Percentiles rank a stretch among this genome's conserved stretches.
These are phyloP conservation scores for Colletotrichum filicis DNA, from an alignment of 2,329 filamentous ascomycete genomes.

Conservation along the genomic window DNA sequence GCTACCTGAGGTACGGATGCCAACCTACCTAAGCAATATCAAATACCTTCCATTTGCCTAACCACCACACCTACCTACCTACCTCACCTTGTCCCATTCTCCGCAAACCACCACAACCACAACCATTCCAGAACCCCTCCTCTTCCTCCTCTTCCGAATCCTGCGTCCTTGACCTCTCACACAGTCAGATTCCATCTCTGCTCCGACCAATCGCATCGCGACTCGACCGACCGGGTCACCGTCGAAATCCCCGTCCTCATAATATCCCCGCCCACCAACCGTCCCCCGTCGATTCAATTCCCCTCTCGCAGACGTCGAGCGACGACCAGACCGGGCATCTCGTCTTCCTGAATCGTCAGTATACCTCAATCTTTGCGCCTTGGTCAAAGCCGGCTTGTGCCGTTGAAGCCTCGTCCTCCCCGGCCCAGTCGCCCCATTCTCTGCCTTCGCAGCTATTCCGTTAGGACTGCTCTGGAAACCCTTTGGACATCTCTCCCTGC, in stretches of 20 bases:
- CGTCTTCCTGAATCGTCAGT: not conserved
- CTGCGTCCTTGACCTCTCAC: not conserved
- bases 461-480: not conserved
- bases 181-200: not conserved
- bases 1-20: not conserved
- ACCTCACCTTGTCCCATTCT: not conserved
- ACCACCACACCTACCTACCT: not conserved
- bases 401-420: not conserved
- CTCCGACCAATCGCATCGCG: constrained; percentile 2
- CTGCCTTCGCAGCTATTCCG: not conserved
- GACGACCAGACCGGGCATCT: not conserved
- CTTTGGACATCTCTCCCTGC: not conserved
- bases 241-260: constrained; percentile 6
- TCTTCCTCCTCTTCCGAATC: not conserved
- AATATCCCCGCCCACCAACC: not conserved
- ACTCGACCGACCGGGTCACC: constrained; percentile 9
- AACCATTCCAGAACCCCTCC: not conserved
- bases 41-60: constrained; percentile 7
- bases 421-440: not conserved
- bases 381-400: not conserved
- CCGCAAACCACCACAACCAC: not conserved
- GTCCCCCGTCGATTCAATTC: not conserved
- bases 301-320: not conserved
- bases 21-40: not conserved
- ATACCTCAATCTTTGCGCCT: not conserved